Evolutionary conservation across 2,329 filamentous ascomycete species (phyloP), one percentile per base, ranked within the genome.

Genomic region (Aspergillus spinulosporus): DNA sequence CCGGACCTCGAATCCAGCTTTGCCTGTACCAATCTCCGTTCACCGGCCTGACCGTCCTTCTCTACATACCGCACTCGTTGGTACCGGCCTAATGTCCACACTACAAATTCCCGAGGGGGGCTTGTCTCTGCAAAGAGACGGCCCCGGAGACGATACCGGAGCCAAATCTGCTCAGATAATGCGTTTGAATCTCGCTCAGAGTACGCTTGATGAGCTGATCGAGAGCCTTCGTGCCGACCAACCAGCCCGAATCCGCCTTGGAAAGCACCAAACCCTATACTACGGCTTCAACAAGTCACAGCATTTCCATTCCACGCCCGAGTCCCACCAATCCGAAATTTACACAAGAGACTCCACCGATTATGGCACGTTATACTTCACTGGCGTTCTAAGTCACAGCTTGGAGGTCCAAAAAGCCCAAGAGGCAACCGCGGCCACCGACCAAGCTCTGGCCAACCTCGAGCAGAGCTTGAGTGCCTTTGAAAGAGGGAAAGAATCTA

Each of bases 401-500:
- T 76, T 85, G 36, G 77, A 78, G 62, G 78, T 84, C 36, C 77
- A 81, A 64, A 80, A 81, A 70, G 80, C 79, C 39, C 76, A 81
- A 67, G 75, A 81, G 67, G 80, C 76, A 36, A 82, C 79, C 43
- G 80, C 80, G 29, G 81, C 80, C 59, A 80, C 80, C 39, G 84
- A 87, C 68, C 79, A 81, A 58, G 84, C 84, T 29, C 70, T 87
- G 69, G 82, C 82, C 52, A 79, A 78, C 39, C 75, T 87, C 52
- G 80, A 85, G 69, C 82, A 78, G 67, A 85, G 78, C 64, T 76
- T 87, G 68, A 84, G 80, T 58, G 80, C 82, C 21, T 79, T 83
- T 50, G 77, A 84, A 65, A 77, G 84, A 65, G 79, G 84, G 61
- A 85, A 85, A 71, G 80, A 85, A 69, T 83, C 83, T 37, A 84